Base-by-base conservation (phyloP, 805 yeast species). In the Kuraishia piskuri region DNA sequence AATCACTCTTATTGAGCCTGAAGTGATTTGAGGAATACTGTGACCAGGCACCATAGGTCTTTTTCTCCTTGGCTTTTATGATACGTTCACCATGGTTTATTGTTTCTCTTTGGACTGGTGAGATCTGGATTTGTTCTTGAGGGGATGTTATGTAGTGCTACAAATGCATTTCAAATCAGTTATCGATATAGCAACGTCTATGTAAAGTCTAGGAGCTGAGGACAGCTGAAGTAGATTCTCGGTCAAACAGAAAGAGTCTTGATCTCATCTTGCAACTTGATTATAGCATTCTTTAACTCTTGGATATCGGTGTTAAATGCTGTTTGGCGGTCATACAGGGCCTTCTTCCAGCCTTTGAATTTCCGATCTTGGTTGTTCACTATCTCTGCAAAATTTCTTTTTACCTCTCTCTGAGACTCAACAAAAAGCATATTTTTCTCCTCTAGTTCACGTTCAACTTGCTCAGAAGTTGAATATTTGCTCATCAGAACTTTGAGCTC, bases 281-380 rank as follows among this genome's bases (percentile, higher is more conserved):
- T 61, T 37, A 78, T 64, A 22, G 67, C 59, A 17, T 60, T 59
- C 56, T 76, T 77, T 50, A 71, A 56, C 10, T 58, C 61, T 53
- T 77, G 82, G 54, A 86, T 75, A 53, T 79, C 86, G 48, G 70
- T 65, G 58, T 84, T 84, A 57, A 80, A 76, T 52, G 65, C 65
- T n/a, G 68, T 70, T 65, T 86, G 90, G 60, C 78, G 78, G 20
- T 71, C 72, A 50, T 77, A 71, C 50, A 86, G 68, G 0, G 78
- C 78, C 53, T 65, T 67, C 61, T 82, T 82, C 88, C 89, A 83
- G 31, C 77, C 81, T 61, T 77, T 78, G 57, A 84, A 84, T 56
- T 78, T 76, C 49, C 63, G 68, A 56, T 84, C 88, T 61, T 85
- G 85, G 2, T 61, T 53, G 14, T 67, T 62, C 46, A 80, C 75